Evolutionary conservation across 2,329 filamentous ascomycete genomes (phyloP).

Genomic region (Epicoccum nigrum): DNA sequence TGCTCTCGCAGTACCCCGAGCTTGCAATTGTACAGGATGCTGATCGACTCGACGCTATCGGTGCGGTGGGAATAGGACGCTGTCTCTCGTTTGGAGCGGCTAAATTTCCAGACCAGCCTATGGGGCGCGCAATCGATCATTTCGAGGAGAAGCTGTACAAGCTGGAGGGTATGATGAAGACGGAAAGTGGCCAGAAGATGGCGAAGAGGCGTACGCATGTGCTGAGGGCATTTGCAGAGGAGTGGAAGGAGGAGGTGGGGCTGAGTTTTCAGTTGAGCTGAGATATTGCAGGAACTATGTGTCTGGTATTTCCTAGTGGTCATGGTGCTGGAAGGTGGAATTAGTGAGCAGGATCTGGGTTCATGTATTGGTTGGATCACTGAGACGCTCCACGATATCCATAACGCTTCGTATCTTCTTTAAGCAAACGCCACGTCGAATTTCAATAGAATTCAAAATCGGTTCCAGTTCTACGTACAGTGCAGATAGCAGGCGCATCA

Average conservation of each 20-base stretch:
- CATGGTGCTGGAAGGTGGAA: no score
- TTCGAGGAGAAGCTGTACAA: constrained; percentile 46
- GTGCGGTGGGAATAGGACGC: constrained; percentile 81
- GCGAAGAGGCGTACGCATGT: constrained; percentile 22
- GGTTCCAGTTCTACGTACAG: no score
- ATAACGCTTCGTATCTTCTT: no score
- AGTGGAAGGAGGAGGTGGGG: constrained; percentile 22
- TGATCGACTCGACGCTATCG: constrained; percentile 89
- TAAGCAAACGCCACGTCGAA: no score
- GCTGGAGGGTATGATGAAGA: constrained; percentile 47
- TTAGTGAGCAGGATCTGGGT: no score
- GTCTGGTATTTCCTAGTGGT: no score
- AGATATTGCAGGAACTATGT: no score
- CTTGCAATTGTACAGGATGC: constrained; percentile 89
- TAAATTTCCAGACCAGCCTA: constrained; percentile 31
- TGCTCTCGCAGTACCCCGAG: constrained; percentile 73
- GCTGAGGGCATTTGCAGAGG: constrained; percentile 22
- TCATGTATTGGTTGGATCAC: no score
- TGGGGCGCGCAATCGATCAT: constrained; percentile 42
- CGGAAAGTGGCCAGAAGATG: constrained; percentile 30
- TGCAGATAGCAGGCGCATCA: no score
- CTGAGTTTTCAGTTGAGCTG: constrained; percentile 28
- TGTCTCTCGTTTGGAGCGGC: constrained; percentile 76
- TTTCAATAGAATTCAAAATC: no score
- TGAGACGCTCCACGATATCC: no score